Percentiles rank a stretch among this genome's conserved stretches.
Conservation (phyloP, 2,329 filamentous ascomycete genomes). For the Botrytis hyacinthi region DNA sequence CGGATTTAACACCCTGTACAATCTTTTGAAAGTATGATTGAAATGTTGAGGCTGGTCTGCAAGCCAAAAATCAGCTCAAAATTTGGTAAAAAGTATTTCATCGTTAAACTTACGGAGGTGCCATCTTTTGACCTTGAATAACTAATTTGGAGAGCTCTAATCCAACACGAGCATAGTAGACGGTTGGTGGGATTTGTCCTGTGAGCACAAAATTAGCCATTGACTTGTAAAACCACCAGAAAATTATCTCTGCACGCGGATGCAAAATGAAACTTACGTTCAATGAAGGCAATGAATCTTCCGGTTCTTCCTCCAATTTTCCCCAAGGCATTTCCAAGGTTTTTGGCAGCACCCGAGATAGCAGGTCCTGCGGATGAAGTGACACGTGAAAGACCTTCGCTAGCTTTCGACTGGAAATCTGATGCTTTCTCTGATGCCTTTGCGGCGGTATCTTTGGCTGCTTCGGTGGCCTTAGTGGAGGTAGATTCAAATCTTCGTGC, state of each 20-base stretch:
- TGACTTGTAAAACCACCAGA: conserved; percentile 23
- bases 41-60: conserved; percentile 74
- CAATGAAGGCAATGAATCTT: conserved; percentile 72
- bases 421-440: conserved; percentile 46
- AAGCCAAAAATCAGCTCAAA: conserved; percentile 18
- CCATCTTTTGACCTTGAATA: conserved; percentile 85
- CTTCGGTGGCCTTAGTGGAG: conserved; percentile 47
- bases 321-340: conserved; percentile 63
- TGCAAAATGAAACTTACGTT: conserved; percentile 64
- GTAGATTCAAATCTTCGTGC: conserved; percentile 58
- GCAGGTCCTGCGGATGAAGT: conserved; percentile 76
- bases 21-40: conserved; percentile 81
- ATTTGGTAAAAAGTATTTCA: not conserved
- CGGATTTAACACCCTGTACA: conserved; percentile 60
- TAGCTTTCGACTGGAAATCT: conserved; percentile 62
- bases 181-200: conserved; percentile 81
- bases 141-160: conserved; percentile 86
- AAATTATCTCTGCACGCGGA: not conserved
- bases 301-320: conserved; percentile 83
- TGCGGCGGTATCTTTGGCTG: conserved; percentile 45
- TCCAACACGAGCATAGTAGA: conserved; percentile 91
- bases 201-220: conserved; percentile 30
- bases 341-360: conserved; percentile 69
- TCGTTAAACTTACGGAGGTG: conserved; percentile 74
- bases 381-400: conserved; percentile 79